phyloP scores from a whole-genome alignment of 768 basidiomycete species.

The Lactarius vividus region DNA sequence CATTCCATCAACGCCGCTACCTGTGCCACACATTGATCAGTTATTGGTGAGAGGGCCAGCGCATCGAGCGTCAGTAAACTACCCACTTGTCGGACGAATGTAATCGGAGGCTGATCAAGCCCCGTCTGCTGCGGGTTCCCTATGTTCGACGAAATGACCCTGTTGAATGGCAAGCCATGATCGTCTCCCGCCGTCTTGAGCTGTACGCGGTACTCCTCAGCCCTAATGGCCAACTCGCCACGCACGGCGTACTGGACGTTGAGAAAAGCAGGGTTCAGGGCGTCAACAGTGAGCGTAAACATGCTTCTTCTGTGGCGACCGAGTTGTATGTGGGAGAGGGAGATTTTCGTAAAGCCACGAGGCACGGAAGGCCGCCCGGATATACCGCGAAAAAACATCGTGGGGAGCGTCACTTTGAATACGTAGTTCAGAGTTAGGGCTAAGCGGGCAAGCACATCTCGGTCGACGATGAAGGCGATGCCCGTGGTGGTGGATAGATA shows the following conservation, averaged over 20 bases:
- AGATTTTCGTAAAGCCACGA: conserved; percentile 1
- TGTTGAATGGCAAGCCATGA: conserved; percentile 75
- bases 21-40: conserved; percentile 38
- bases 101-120: conserved; percentile 88
- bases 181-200: conserved; percentile 52
- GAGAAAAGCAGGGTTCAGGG: conserved; percentile 80
- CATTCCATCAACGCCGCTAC: conserved; percentile 91
- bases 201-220: conserved; percentile 73
- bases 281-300: conserved; percentile 55
- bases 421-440: background rate
- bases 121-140: conserved; percentile 98
- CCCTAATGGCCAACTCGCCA: conserved; percentile 93
- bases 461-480: background rate
- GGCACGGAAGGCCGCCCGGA: background rate
- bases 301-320: conserved; percentile 23
- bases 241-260: conserved; percentile 97
- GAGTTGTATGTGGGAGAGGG: background rate
- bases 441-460: background rate
- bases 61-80: background rate
- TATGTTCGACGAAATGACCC: conserved; percentile 93
- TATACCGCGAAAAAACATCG: conserved; percentile 6
- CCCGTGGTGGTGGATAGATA: background rate
- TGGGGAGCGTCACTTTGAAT: background rate
- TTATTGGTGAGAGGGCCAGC: conserved; percentile 4
- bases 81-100: conserved; percentile 85